phyloP scores from a whole-genome alignment of 139 green algal species.

The Axilococcus clingmanii region DNA sequence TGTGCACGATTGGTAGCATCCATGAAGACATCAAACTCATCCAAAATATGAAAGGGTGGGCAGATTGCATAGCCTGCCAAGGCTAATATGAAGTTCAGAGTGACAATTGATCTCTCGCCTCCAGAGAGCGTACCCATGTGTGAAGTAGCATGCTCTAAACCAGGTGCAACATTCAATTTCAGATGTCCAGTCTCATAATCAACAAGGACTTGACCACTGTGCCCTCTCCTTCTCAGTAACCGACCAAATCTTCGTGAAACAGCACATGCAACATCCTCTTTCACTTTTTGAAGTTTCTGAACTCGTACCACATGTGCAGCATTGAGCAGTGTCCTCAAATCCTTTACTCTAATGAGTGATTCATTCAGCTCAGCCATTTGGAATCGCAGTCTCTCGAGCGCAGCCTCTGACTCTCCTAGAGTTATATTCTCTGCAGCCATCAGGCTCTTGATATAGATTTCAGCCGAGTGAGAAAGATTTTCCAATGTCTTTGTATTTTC shows the following conservation, averaged over 20 bases:
- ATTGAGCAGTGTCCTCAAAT: no score
- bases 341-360: no score
- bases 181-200: conserved; percentile 16
- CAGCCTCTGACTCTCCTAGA: no score
- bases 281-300: conserved; percentile 10
- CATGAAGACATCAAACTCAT: conserved; percentile 89
- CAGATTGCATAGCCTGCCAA: conserved; percentile 61
- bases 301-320: not conserved
- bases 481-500: no score
- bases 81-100: conserved; percentile 76
- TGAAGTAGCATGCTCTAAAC: not conserved
- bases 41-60: conserved; percentile 67
- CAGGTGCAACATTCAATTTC: conserved; percentile 10
- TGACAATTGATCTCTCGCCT: conserved; percentile 84
- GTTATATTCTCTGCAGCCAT: no score
- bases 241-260: conserved; percentile 18
- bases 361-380: no score
- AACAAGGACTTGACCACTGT: conserved; percentile 38
- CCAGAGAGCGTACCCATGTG: conserved; percentile 38
- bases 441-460: no score
- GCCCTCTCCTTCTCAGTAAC: conserved; percentile 35
- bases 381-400: no score
- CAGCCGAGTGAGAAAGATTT: no score
- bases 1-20: conserved; percentile 38
- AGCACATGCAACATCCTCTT: conserved; percentile 11